Base-by-base conservation (phyloP, 495 filamentous ascomycete species). In the Podospora tetraspora region DNA sequence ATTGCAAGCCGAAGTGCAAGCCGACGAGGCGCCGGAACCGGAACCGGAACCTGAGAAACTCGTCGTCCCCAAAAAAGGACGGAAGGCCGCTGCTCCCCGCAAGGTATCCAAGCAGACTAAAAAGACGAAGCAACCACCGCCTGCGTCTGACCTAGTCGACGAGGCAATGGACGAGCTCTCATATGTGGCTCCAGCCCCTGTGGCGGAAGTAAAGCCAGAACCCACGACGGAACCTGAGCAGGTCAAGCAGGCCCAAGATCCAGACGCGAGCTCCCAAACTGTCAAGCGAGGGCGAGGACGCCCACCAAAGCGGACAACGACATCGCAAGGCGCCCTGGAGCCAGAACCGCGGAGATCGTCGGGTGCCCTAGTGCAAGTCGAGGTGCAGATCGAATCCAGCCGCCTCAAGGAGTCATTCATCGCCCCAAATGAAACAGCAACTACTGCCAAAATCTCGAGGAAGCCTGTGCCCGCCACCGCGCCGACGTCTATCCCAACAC, bases 41-140 rank as follows among this genome's bases (percentile, higher is more conserved):
- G 76, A 80, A 8, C 71, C 77, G 21, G 59, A 60, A 4, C 27
- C 67, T 12, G 76, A 80, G 34, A 63, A 70, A 0, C 69, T 80
- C 0, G 70, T 71, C 4, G 74, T 79, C 11, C 79, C 80, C 3
- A 84, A 83, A 70, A 83, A 79, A 58, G 80, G 81, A 21, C 81
- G 82, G 29, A 81, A 82, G 66, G 71, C 77, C 13, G 81, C 78
- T 1, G 72, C 76, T 11, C 43, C 43, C 0, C 79, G 78, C 27
- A 83, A 83, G 61, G 75, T 61, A 7, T 80, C 81, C 2, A 83
- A 81, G 66, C 81, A 83, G 69, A 76, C 76, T 1, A 83, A 83
- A 70, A 84, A 83, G 68, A 62, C 74, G 0, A 84, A 83, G 66
- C 76, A 76, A 29, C 68, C 68, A 6, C 25, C 21, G 4, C 67